Evolutionary conservation across 495 filamentous ascomycete species (phyloP), one percentile per base, ranked within the genome.

Genomic region (Halenospora varia): DNA sequence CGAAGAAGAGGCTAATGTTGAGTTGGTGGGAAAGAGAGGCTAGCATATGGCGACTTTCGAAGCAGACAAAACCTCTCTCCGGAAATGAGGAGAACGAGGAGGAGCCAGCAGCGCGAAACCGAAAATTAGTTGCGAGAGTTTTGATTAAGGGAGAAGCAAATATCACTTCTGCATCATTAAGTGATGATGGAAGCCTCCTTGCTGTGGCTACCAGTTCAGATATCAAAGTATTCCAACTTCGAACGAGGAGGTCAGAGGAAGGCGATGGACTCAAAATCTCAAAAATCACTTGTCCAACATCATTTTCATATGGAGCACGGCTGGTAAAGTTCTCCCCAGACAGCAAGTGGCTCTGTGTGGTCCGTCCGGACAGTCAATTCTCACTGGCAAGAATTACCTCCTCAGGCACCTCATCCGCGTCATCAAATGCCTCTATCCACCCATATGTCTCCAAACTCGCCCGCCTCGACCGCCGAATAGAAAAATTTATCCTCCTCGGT

Each of bases 21-120:
- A 91, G 89, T 65, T 97, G 90, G 87, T 99, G 94, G 94, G 88
- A 93, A 52, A 79, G 86, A 59, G 89, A 96, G 63, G 74, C 97
- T 22, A 83, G 83, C 57, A 82, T 99, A 57, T 99, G 92, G 92
- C 82, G 83, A 44, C 66, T 92, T 13, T 75, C 19, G 46, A 67
- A 68, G 70, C 67, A 69, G 79, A 46, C 69, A 78, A 48, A 71
- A 62, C 29, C 69, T 72, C 13, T 70, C 77, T 25, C 71, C 79
- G 60, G 75, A 70, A 15, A 64, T 55, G 62, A 70, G 2, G 68
- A 73, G 9, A 63, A 62, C 17, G 69, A 73, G 9, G 59, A 66
- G 15, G 65, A 67, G 42, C 53, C 73, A 15, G 44, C 46, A 41
- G 63, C 67, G 29, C 70, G 73, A 42, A 80, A 77, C 56, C 74